These are phyloP conservation scores for Uromyces viciae-fabae DNA, from an alignment of 1,284 basidiomycete species.

Conservation along the genomic window DNA sequence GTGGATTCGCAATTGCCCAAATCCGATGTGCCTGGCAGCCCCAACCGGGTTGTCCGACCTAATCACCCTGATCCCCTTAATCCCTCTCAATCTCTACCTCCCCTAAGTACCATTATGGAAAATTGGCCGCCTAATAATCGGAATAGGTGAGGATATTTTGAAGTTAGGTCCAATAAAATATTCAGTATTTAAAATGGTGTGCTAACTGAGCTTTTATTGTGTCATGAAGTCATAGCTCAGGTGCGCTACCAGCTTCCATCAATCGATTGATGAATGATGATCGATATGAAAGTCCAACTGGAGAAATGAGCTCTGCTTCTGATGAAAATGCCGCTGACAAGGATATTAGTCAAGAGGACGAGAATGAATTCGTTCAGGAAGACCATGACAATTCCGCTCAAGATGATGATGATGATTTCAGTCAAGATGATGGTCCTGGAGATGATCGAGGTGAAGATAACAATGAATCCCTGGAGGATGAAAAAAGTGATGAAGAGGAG, in stretches of 20 bases:
- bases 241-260: constrained; percentile 7
- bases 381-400: no score
- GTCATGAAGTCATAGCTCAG: not conserved
- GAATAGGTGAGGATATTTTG: not conserved
- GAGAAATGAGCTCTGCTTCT: not conserved
- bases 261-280: constrained; percentile 21
- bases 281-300: not conserved
- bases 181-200: no score
- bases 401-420: no score
- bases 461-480: no score
- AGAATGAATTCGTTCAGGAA: no score
- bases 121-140: not conserved
- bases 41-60: not conserved
- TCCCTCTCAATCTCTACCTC: not conserved
- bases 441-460: no score
- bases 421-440: no score
- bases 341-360: no score
- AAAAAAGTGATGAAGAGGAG: no score
- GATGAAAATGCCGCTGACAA: no score
- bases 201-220: no score
- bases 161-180: no score
- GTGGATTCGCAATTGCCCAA: not conserved
- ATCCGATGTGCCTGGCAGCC: not conserved
- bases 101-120: not conserved
- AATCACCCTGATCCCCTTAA: not conserved